A percentile compares a stretch with the other conserved stretches of the same genome.
Evolutionary conservation across 1,284 basidiomycete species (phyloP).

Genomic region (Meira miltonrushii): DNA sequence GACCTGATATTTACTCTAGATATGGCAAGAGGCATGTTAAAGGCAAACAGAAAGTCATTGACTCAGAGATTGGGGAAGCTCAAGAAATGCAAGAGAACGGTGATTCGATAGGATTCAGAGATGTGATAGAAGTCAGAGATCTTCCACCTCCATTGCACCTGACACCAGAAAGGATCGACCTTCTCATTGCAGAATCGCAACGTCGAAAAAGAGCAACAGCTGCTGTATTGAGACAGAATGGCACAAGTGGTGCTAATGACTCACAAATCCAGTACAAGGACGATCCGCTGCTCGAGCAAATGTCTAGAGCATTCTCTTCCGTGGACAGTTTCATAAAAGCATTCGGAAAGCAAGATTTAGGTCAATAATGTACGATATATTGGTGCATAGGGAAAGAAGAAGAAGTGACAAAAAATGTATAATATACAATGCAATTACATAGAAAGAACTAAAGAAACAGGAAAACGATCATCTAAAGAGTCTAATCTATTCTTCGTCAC

Average conservation of each 20-base stretch:
- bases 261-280: neutral
- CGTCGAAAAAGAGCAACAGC: neutral
- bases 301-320: slow-evolving; percentile 1
- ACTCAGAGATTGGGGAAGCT: neutral
- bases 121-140: neutral
- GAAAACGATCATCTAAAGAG: neutral
- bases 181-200: neutral
- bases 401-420: slow-evolving; percentile 4
- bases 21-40: neutral
- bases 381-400: neutral
- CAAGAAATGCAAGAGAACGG: neutral
- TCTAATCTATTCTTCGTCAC: slow-evolving; percentile 29
- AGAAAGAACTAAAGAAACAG: neutral
- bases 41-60: neutral
- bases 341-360: neutral
- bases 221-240: neutral
- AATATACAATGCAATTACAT: neutral
- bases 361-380: neutral
- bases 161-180: neutral
- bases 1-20: slow-evolving; percentile 2
- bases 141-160: neutral
- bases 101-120: neutral
- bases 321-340: neutral
- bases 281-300: neutral
- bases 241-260: neutral